Conservation (phyloP, 306 rosid genomes). For the Trifolium subterraneum region DNA sequence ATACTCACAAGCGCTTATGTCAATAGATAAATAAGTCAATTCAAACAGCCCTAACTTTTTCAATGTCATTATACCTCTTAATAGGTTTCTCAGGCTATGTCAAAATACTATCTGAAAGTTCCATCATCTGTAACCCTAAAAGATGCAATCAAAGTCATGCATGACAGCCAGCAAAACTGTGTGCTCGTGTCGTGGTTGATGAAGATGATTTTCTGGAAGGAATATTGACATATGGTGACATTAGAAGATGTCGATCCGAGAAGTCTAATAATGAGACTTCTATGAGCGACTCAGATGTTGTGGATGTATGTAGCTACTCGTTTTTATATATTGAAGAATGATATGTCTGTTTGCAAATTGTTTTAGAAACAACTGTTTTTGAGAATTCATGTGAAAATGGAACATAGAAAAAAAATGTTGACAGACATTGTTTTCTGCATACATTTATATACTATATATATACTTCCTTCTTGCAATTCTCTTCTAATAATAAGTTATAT, state of each 20-base stretch:
- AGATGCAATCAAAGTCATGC: slow-evolving; percentile 78
- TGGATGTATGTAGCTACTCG: slow-evolving; percentile 61
- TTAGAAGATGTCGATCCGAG: slow-evolving; percentile 69
- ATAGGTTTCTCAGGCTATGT: slow-evolving; percentile 88
- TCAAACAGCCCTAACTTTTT: slow-evolving; percentile 9
- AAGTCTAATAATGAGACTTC: slow-evolving; percentile 55
- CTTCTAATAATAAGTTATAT: slow-evolving; percentile 25
- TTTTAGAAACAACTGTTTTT: not conserved
- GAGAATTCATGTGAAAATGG: not conserved
- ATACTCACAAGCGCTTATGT: not conserved
- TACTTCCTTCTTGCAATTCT: slow-evolving; percentile 20
- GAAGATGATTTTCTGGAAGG: slow-evolving; percentile 85
- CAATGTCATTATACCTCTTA: slow-evolving; percentile 33
- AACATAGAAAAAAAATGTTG: not conserved
- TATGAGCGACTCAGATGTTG: slow-evolving; percentile 49
- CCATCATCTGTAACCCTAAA: slow-evolving; percentile 53
- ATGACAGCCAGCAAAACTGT: slow-evolving; percentile 73
- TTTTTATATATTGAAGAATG: slow-evolving; percentile 36
- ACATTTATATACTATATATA: no score
- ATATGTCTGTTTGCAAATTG: slow-evolving; percentile 25
- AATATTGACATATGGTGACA: slow-evolving; percentile 84
- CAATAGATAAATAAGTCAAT: not conserved
- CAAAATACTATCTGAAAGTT: slow-evolving; percentile 73
- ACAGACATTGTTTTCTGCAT: slow-evolving; percentile 2
- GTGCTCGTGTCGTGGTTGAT: slow-evolving; percentile 75